Evolutionary conservation across 139 green algal species (phyloP).

Genomic region (Chlamydomonas sphaeroides): DNA sequence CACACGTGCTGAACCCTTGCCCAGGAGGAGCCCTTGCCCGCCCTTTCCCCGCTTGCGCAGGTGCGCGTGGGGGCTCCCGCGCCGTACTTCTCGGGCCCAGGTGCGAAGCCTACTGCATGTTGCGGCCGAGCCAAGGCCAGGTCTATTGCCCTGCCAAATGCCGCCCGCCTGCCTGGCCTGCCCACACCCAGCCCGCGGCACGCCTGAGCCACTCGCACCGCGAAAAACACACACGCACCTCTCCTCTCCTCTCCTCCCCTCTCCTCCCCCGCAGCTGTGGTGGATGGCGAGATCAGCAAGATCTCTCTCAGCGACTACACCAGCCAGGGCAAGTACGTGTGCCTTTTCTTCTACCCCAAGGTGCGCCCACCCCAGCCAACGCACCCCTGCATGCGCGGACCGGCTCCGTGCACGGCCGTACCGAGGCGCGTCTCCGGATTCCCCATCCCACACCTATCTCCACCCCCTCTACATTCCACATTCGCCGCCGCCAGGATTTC

Average conservation of each 20-base stretch:
- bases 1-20: not conserved
- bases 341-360: slow-evolving; percentile 78
- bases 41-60: not conserved
- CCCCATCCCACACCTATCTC: too few species aligned
- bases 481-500: slow-evolving; percentile 61
- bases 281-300: slow-evolving; percentile 38
- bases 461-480: not conserved
- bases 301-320: slow-evolving; percentile 28
- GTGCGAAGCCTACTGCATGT: not conserved
- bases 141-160: too few species aligned
- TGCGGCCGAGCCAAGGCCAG: not conserved
- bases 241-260: not conserved
- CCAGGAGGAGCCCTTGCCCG: not conserved
- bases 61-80: not conserved
- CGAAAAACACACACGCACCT: not conserved
- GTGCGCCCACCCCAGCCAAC: too few species aligned
- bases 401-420: too few species aligned
- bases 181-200: too few species aligned
- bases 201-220: too few species aligned
- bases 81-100: not conserved
- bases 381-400: too few species aligned
- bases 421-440: too few species aligned
- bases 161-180: too few species aligned
- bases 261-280: slow-evolving; percentile 5
- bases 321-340: slow-evolving; percentile 32